A percentile compares a stretch with the other conserved stretches of the same genome.
phyloP scores from a whole-genome alignment of 2,329 filamentous ascomycete species.

The Phialemoniopsis sp. region DNA sequence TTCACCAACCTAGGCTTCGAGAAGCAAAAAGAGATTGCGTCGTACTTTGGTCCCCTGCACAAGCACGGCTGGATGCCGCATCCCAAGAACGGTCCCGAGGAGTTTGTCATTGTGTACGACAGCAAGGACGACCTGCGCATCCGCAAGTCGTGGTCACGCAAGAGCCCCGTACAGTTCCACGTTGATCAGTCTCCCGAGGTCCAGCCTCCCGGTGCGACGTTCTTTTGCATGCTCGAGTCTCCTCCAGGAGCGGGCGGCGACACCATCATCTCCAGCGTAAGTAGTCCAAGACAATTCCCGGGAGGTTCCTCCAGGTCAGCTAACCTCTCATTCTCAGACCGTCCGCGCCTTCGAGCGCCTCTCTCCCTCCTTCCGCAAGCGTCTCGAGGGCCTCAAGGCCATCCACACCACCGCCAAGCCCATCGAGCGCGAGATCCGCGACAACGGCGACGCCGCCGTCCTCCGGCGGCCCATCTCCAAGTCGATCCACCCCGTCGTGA shows the following conservation, averaged over 20 bases:
- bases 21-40: constrained; percentile 12
- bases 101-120: constrained; percentile 17
- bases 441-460: constrained; percentile 17
- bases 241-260: constrained; percentile 11
- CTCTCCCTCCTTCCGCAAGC: constrained; percentile 11
- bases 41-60: constrained; percentile 16
- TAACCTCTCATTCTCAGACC: constrained; percentile 1
- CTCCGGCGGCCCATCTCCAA: constrained; percentile 22
- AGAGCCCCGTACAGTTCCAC: constrained; percentile 17
- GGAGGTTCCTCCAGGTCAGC: neutral
- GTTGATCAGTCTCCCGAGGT: constrained; percentile 15
- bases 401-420: constrained; percentile 14
- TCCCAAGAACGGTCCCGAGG: constrained; percentile 12
- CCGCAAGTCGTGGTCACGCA: constrained; percentile 15
- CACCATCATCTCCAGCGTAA: constrained; percentile 11
- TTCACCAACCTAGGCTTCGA: constrained; percentile 14
- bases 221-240: constrained; percentile 12
- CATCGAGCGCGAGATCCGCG: constrained; percentile 12
- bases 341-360: constrained; percentile 10
- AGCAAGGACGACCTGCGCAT: constrained; percentile 14
- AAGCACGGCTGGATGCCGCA: constrained; percentile 16
- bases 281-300: neutral
- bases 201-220: constrained; percentile 11
- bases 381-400: constrained; percentile 11
- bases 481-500: constrained; percentile 34